Evolutionary conservation across 345 rosid species (phyloP).

Genomic region (Euphorbia lathyris): DNA sequence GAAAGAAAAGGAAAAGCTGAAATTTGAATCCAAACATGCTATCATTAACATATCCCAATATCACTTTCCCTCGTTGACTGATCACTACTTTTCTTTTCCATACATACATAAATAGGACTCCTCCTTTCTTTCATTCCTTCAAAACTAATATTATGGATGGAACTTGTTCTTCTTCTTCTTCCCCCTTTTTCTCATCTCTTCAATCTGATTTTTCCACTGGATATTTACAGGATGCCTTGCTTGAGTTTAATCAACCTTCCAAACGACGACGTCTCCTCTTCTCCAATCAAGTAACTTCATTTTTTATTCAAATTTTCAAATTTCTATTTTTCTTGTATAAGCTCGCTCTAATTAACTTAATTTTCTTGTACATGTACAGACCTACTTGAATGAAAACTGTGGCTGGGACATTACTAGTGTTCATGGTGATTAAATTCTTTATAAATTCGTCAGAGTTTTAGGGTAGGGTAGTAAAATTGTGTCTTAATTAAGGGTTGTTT

Average conservation of each 20-base stretch:
- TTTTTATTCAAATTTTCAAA: no score
- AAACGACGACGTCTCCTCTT: slow-evolving; percentile 60
- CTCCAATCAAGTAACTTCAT: slow-evolving; percentile 27
- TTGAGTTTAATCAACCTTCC: slow-evolving; percentile 57
- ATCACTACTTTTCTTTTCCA: no score
- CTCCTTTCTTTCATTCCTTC: no score
- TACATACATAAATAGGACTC: no score
- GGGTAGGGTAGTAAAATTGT: slow-evolving; percentile 29
- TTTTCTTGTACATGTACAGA: slow-evolving; percentile 36
- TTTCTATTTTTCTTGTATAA: neutral
- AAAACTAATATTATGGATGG: slow-evolving; percentile 55
- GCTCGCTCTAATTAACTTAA: no score
- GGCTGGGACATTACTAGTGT: slow-evolving; percentile 41
- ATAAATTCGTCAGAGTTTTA: no score
- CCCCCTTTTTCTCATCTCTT: slow-evolving; percentile 38
- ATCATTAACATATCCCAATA: no score
- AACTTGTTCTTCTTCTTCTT: slow-evolving; percentile 2
- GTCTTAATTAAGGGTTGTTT: neutral
- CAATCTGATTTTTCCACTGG: slow-evolving; percentile 74
- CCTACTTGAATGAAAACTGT: slow-evolving; percentile 42
- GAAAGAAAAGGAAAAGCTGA: no score
- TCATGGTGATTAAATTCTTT: no score
- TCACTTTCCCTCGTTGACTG: no score
- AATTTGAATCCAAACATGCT: no score
- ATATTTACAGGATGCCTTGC: slow-evolving; percentile 79